Conservation (phyloP, 192 early-diverging fungal species). For the Piromyces finnis region DNA sequence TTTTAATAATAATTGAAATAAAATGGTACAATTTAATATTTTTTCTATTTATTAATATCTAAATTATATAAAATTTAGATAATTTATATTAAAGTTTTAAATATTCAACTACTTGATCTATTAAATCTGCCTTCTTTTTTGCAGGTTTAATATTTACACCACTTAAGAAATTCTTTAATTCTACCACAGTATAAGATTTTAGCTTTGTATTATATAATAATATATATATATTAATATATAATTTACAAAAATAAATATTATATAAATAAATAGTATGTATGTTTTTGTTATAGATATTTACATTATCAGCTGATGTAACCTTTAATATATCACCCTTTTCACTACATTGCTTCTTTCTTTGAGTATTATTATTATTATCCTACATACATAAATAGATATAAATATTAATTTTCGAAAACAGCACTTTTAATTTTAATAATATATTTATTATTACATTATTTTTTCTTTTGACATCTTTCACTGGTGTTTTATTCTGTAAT, state of each 20-base stretch:
- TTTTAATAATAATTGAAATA: too few relatives aligned
- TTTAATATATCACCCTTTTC: neutral
- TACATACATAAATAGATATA: too few relatives aligned
- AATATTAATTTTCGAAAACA: too few relatives aligned
- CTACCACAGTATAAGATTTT: neutral
- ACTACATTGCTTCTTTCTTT: neutral
- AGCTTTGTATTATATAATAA: neutral
- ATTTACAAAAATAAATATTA: neutral
- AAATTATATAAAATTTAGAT: too few relatives aligned
- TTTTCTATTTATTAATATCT: too few relatives aligned
- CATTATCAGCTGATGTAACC: neutral
- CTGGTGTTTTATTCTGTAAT: neutral
- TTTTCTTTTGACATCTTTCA: neutral
- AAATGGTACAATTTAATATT: too few relatives aligned
- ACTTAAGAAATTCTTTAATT: neutral
- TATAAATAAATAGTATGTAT: too few relatives aligned
- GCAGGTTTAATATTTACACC: neutral
- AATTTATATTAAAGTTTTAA: neutral
- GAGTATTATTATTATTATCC: neutral
- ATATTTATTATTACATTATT: too few relatives aligned
- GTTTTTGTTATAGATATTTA: neutral
- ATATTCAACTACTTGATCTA: neutral
- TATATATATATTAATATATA: neutral
- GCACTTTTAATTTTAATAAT: too few relatives aligned
- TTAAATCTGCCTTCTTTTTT: neutral